Base-by-base conservation (phyloP, 371 early-diverging fungal genomes). In the Mortierella polycephala region DNA sequence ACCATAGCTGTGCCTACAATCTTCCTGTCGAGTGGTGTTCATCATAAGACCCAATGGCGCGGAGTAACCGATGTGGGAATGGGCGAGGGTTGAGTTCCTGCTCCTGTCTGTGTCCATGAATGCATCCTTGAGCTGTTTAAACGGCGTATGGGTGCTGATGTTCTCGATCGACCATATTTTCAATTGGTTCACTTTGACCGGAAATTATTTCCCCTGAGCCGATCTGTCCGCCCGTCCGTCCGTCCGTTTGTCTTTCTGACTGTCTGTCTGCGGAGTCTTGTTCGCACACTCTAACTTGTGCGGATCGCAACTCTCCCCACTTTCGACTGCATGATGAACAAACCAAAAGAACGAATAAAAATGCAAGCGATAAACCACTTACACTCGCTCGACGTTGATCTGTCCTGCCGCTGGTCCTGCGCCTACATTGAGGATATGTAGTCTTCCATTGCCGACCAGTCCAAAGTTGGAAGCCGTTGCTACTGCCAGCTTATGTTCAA, bases 381-480 rank as follows among this genome's bases (percentile, higher is more conserved):
- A 93, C 94, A 90, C 84, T 86, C 88, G 68, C 62, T 93, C 93
- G 6, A 86, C 85, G 7, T 71, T 79, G 30, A 93, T 81, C 12
- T 42, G 58, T 51, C 68, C 74, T 63, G 67, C 62, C 54, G 66
- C 46, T 21, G 89, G 91, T 42, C 85, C 86, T 11, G 88, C 89
- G n/a, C 85, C 85, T 37, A 71, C 83, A 41, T 84, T 84, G 21
- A 94, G 82, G 42, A 94, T 81, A 83, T 88, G 95, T 14, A 95
- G 85, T 54, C 94, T 85, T 21, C 98, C 98, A 82, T 97, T 98
- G 12, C 98, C 98, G 9, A 96, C 96, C 7, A 98, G 87, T 12
- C 98, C 98, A 85, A 92, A 98, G 86, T 98, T 97, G 21, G 98
- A 93, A 13, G 96, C 89, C n/a, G 92, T 83, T 2, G 96, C 97